A percentile compares a stretch with the other conserved stretches of the same genome.
Evolutionary conservation across 148 eudicot genomes (phyloP).

Genomic region (Cornus kousa): DNA sequence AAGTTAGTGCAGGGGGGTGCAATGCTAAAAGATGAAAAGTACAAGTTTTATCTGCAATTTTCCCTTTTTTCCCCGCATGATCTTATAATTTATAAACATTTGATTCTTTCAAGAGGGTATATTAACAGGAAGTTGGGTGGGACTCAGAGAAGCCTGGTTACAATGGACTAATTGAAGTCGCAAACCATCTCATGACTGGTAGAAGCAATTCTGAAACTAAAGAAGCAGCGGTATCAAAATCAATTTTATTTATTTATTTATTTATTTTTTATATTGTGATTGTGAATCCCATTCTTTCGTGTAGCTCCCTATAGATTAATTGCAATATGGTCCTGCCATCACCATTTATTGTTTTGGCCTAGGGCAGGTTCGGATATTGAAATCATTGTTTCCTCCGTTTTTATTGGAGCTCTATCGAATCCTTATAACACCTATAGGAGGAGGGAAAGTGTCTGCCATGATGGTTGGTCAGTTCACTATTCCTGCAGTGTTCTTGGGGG

Average conservation of each 20-base stretch:
- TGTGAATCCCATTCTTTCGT: not conserved
- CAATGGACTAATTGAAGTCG: constrained; percentile 88
- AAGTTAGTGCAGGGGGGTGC: too few species aligned
- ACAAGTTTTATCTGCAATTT: too few species aligned
- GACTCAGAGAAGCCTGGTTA: constrained; percentile 82
- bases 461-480: constrained; percentile 75
- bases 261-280: not conserved
- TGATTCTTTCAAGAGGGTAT: constrained; percentile 15
- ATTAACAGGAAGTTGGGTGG: constrained; percentile 79
- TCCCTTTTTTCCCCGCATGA: not conserved
- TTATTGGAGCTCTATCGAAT: constrained; percentile 65
- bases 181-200: constrained; percentile 64
- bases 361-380: constrained; percentile 66
- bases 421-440: constrained; percentile 76
- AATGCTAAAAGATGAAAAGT: too few species aligned
- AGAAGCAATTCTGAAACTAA: constrained; percentile 59
- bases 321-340: constrained; percentile 10
- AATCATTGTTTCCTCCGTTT: constrained; percentile 73
- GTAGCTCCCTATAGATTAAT: too few species aligned
- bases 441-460: constrained; percentile 74
- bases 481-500: not conserved
- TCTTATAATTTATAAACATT: not conserved
- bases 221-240: constrained; percentile 63
- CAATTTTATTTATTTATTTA: too few species aligned
- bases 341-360: constrained; percentile 2